A percentile compares a stretch with the other conserved stretches of the same genome.
These are phyloP conservation scores for Beauveria brongniartii DNA, from an alignment of 2,329 filamentous ascomycete genomes.

Conservation along the genomic window DNA sequence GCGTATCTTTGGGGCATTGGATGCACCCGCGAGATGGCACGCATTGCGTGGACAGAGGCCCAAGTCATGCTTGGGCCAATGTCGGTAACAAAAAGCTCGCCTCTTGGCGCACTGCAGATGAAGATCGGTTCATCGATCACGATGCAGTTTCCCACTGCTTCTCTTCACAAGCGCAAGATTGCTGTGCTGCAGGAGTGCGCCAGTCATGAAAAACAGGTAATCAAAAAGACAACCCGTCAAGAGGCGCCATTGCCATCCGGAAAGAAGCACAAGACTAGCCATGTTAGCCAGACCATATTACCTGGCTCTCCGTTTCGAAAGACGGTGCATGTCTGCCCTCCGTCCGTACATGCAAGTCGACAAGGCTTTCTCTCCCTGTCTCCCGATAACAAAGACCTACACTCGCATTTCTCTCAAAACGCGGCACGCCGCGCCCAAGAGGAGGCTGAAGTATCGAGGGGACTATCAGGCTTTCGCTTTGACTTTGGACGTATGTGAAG, in stretches of 20 bases:
- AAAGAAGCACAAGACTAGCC: background rate
- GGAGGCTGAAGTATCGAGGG: background rate
- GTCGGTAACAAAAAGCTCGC: background rate
- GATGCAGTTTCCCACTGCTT: background rate
- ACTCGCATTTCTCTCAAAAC: background rate
- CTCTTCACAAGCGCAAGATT: background rate
- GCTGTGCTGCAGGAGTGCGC: background rate
- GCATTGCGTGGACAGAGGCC: background rate
- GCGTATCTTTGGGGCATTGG: conserved; percentile 6
- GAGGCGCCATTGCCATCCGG: background rate
- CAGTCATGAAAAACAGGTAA: background rate
- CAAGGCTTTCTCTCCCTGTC: background rate
- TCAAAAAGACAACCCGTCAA: background rate
- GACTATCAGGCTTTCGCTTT: background rate
- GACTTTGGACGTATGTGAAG: background rate
- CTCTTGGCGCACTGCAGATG: background rate
- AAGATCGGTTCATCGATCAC: background rate
- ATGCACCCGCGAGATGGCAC: conserved; percentile 7
- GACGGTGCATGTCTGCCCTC: background rate
- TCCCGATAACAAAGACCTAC: background rate
- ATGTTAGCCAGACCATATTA: background rate
- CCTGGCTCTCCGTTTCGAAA: background rate
- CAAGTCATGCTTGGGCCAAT: background rate
- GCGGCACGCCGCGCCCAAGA: background rate
- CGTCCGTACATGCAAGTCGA: background rate